Evolutionary conservation across 305 asterid genomes (phyloP).

Genomic region (Salvia sclarea): DNA sequence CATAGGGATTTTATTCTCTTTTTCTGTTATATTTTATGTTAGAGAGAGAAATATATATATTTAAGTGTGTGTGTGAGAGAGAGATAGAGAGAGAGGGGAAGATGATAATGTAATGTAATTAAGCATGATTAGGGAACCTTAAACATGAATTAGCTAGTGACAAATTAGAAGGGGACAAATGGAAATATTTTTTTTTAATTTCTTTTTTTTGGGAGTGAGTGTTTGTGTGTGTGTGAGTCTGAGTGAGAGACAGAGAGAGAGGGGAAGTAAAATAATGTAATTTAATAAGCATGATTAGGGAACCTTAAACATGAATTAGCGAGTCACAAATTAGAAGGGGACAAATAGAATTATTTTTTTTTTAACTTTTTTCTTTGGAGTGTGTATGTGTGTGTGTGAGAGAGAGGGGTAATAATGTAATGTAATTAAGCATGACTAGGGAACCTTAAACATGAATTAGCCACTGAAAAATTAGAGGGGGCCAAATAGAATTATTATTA

Average conservation of each 20-base stretch:
- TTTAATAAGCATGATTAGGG: slow-evolving; percentile 31
- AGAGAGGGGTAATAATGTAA: slow-evolving; percentile 29
- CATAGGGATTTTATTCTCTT: not conserved
- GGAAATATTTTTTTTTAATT: slow-evolving; percentile 1
- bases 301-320: slow-evolving; percentile 32
- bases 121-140: slow-evolving; percentile 38
- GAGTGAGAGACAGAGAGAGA: not conserved
- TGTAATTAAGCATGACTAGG: slow-evolving; percentile 33
- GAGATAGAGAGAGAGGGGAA: slow-evolving; percentile 10
- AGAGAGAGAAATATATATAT: not conserved
- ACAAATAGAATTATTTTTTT: slow-evolving; percentile 23
- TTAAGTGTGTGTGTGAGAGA: slow-evolving; percentile 14
- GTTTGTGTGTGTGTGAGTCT: no score
- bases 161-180: slow-evolving; percentile 35
- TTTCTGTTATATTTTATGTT: not conserved
- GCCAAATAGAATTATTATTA: slow-evolving; percentile 30
- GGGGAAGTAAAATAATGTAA: slow-evolving; percentile 31
- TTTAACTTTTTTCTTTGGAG: no score
- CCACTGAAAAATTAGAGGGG: slow-evolving; percentile 24
- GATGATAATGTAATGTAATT: slow-evolving; percentile 26
- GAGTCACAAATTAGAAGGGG: slow-evolving; percentile 28
- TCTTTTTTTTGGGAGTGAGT: no score
- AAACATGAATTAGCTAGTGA: slow-evolving; percentile 22
- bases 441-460: slow-evolving; percentile 33
- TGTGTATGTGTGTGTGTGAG: not conserved